Evolutionary conservation across 768 basidiomycete species (phyloP).

Genomic region (Cyathus striatus): DNA sequence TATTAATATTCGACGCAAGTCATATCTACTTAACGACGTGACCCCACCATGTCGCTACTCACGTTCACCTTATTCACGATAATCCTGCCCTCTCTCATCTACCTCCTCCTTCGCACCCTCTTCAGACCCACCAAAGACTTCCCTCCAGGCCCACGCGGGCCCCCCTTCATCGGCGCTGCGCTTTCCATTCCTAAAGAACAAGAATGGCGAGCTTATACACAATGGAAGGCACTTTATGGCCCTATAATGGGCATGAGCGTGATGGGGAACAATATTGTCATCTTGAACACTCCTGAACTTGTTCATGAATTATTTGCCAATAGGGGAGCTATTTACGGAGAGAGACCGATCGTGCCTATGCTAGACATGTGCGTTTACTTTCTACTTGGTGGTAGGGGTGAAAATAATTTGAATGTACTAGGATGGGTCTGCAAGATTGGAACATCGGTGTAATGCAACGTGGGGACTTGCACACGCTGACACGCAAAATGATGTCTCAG

Average conservation of each 20-base stretch:
- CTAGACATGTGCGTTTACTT: neutral
- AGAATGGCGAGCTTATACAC: conserved; percentile 4
- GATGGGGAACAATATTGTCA: neutral
- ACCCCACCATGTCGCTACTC: too few species aligned
- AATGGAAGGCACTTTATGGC: conserved; percentile 6
- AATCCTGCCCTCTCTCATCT: too few species aligned
- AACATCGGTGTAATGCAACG: neutral
- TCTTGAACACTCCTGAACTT: neutral
- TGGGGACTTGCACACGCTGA: neutral
- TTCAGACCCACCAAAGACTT: neutral
- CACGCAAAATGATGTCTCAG: neutral
- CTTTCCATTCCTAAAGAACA: conserved; percentile 3
- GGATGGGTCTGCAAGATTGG: neutral
- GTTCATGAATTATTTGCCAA: neutral
- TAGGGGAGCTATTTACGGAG: neutral
- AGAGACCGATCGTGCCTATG: neutral
- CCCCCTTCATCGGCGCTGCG: conserved; percentile 2
- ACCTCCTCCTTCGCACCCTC: too few species aligned
- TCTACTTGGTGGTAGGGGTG: neutral
- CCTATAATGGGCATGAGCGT: conserved; percentile 2
- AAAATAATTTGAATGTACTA: too few species aligned
- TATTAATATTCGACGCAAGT: too few species aligned
- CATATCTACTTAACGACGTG: too few species aligned
- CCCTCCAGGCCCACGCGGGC: conserved; percentile 5
- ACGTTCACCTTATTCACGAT: too few species aligned